Conservation (phyloP, 179 eudicot species). For the Kewa caespitosa region DNA sequence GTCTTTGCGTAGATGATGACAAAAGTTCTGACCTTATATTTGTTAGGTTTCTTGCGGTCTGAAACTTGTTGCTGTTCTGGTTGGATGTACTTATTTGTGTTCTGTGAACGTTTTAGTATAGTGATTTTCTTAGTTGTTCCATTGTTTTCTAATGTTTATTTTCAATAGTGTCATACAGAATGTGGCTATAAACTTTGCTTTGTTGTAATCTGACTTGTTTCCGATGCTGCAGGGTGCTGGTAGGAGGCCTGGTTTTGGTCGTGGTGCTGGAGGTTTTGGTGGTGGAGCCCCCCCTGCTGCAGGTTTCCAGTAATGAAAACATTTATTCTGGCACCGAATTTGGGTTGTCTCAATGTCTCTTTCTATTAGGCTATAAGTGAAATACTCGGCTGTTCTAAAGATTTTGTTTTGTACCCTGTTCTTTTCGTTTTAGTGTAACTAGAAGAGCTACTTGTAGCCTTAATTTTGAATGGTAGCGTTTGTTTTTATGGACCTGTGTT, state of each 20-base stretch:
- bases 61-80: too few species aligned
- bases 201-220: not conserved
- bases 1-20: too few species aligned
- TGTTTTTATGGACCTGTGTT: not conserved
- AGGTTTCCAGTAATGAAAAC: slow-evolving; percentile 15
- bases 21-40: too few species aligned
- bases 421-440: slow-evolving; percentile 8
- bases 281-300: slow-evolving; percentile 42
- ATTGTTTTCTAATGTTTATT: not conserved
- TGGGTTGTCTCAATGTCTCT: not conserved
- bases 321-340: not conserved
- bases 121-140: too few species aligned
- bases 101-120: not conserved
- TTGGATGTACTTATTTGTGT: not conserved
- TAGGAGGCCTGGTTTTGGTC: slow-evolving; percentile 68
- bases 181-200: not conserved
- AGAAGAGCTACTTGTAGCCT: slow-evolving; percentile 7
- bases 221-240: slow-evolving; percentile 53
- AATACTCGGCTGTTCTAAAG: not conserved
- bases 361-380: not conserved
- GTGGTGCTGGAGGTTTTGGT: slow-evolving; percentile 71
- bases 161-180: too few species aligned
- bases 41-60: too few species aligned
- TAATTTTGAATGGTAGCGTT: slow-evolving; percentile 7
- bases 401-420: not conserved